Base-by-base conservation (phyloP, 441 rosid genomes). In the Metrosideros polymorpha region DNA sequence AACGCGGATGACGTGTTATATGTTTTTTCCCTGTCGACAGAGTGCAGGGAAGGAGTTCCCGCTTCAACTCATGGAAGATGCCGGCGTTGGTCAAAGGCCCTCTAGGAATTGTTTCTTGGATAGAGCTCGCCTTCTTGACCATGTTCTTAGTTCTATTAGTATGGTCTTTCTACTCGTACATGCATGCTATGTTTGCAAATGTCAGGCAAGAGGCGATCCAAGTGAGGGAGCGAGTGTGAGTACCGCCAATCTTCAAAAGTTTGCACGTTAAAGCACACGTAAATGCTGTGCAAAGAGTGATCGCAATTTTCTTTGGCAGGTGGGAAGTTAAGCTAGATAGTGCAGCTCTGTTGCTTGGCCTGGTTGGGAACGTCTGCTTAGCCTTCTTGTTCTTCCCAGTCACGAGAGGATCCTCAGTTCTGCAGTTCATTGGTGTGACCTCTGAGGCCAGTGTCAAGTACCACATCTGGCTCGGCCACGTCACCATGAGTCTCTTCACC, bases 361-460 rank as follows among this genome's bases (percentile, higher is more conserved):
- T 94, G n/a, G 87, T 88, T 18, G 96, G 97, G 85, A 91, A 92
- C 89, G 87, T 93, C 42, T 90, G 94, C 71, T 85, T 94, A 42
- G 87, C 93, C 47, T 93, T 94, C 85, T 85, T 94, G 83, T 94
- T 94, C 89, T 92, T 90, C 51, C 97, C 96, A 4, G 96, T 93
- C 82, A 87, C 93, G 9, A 92, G 97, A 22, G 95, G 94, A 42
- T 94, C 96, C 7, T 86, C 96, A 52, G 83, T 94, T 88, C 89
- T 94, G 56, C 93, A 92, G 53, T 82, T 93, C 50, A 50, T 94
- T 5, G 96, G 97, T 9, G 89, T 94, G 14, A 93, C 94, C 56
- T 94, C 96, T 24, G 97, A 94, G 86, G 88, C 89, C 15, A 92
- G 96, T 93, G 92, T 94, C 87, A 94, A 92, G 89, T 94, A 94